A percentile compares a stretch with the other conserved stretches of the same genome.
Evolutionary conservation across 305 asterid species (phyloP).

Genomic region (Solanum hybrid): DNA sequence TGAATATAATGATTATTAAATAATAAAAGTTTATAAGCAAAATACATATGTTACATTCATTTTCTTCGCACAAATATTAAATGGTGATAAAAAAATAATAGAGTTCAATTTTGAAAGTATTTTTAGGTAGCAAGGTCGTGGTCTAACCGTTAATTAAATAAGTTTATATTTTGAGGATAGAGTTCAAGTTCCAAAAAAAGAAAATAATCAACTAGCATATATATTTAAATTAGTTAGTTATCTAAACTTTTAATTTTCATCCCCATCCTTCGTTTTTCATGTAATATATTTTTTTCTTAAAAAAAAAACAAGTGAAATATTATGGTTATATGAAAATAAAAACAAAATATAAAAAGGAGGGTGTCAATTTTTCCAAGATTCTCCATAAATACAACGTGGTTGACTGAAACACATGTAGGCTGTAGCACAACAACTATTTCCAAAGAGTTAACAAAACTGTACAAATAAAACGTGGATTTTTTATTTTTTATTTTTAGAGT

Average conservation of each 20-base stretch:
- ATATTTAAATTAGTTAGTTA: background rate
- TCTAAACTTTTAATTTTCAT: background rate
- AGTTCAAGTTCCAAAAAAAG: background rate
- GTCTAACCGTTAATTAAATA: no score
- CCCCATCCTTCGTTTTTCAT: background rate
- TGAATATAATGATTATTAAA: background rate
- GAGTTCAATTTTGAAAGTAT: background rate
- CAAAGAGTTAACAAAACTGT: background rate
- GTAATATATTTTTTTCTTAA: background rate
- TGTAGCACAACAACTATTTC: background rate
- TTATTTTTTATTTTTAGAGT: background rate
- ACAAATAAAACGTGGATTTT: background rate
- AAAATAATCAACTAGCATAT: background rate
- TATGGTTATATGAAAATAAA: background rate
- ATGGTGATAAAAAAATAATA: background rate
- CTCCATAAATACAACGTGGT: slow-evolving; percentile 1
- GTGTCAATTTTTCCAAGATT: background rate
- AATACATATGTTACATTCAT: background rate
- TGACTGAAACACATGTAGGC: background rate
- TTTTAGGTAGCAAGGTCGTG: no score
- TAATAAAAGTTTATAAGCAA: background rate
- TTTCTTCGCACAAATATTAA: background rate
- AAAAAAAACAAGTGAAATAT: background rate
- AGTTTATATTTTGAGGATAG: background rate
- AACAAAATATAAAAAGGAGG: background rate